Evolutionary conservation across 768 basidiomycete species (phyloP).

Genomic region (Boletus rubescentipes): DNA sequence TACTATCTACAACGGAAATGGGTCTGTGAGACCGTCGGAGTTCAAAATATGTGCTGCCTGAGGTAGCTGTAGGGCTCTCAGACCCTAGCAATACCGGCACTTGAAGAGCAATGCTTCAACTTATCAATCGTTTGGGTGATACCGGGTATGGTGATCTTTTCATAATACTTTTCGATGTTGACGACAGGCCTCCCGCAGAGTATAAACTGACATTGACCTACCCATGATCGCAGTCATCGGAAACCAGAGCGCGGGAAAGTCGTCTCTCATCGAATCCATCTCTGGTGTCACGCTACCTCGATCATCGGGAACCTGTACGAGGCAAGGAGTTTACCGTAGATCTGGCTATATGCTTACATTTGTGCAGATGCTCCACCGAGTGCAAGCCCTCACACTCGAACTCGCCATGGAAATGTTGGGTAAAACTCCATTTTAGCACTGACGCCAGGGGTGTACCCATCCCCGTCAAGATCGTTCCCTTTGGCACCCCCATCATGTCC

Average conservation of each 20-base stretch:
- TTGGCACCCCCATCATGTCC: slow-evolving; percentile 49
- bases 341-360: background rate
- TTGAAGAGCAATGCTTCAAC: slow-evolving; percentile 53
- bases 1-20: too few species aligned
- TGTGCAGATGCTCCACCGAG: slow-evolving; percentile 53
- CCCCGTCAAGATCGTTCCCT: slow-evolving; percentile 38
- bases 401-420: slow-evolving; percentile 48
- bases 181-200: slow-evolving; percentile 36
- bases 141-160: slow-evolving; percentile 52
- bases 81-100: slow-evolving; percentile 40
- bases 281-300: slow-evolving; percentile 70
- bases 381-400: slow-evolving; percentile 47
- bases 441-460: slow-evolving; percentile 39
- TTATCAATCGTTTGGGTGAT: slow-evolving; percentile 57
- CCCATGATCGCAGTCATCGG: slow-evolving; percentile 78
- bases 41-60: too few species aligned
- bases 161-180: too few species aligned
- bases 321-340: slow-evolving; percentile 37
- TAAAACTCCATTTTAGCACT: slow-evolving; percentile 47
- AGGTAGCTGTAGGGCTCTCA: slow-evolving; percentile 49
- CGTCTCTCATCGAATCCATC: slow-evolving; percentile 74
- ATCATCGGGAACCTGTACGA: slow-evolving; percentile 73
- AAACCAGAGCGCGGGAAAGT: slow-evolving; percentile 73
- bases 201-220: slow-evolving; percentile 67
- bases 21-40: too few species aligned